Evolutionary conservation across 1,284 basidiomycete species (phyloP).

Genomic region (Apiotrichum akiyoshidainum): DNA sequence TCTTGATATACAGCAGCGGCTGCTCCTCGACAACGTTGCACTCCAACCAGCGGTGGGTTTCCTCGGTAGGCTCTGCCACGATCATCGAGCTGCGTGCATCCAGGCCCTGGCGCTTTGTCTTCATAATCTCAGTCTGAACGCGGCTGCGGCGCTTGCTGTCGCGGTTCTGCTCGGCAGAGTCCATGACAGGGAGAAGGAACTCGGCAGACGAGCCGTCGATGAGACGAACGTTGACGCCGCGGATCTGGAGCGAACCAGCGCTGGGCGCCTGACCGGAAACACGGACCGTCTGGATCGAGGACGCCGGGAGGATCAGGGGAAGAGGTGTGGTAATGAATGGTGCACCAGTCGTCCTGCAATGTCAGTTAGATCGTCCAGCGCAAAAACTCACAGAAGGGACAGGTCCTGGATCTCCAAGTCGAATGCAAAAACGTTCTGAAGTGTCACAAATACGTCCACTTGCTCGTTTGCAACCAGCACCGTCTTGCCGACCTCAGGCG

Average conservation of each 20-base stretch:
- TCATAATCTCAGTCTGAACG: conserved; percentile 55
- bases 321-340: conserved; percentile 64
- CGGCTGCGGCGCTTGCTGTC: conserved; percentile 50
- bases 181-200: conserved; percentile 71
- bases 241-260: conserved; percentile 66
- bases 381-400: conserved; percentile 64
- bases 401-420: conserved; percentile 80
- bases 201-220: conserved; percentile 68
- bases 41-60: conserved; percentile 37
- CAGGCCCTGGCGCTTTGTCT: conserved; percentile 36
- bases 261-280: conserved; percentile 66
- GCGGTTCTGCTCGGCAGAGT: conserved; percentile 63
- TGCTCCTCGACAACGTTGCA: conserved; percentile 71
- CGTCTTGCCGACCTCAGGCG: conserved; percentile 58
- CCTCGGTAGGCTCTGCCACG: not conserved
- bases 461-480: conserved; percentile 77
- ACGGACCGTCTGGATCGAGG: conserved; percentile 68
- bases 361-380: not conserved
- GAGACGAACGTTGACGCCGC: conserved; percentile 73
- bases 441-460: conserved; percentile 73
- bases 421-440: conserved; percentile 89
- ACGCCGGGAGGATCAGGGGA: conserved; percentile 66
- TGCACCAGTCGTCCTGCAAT: conserved; percentile 71
- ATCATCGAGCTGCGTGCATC: conserved; percentile 28
- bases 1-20: conserved; percentile 76